These are phyloP conservation scores for Lathyrus tuberosus DNA, from an alignment of 306 rosid species.

Conservation along the genomic window DNA sequence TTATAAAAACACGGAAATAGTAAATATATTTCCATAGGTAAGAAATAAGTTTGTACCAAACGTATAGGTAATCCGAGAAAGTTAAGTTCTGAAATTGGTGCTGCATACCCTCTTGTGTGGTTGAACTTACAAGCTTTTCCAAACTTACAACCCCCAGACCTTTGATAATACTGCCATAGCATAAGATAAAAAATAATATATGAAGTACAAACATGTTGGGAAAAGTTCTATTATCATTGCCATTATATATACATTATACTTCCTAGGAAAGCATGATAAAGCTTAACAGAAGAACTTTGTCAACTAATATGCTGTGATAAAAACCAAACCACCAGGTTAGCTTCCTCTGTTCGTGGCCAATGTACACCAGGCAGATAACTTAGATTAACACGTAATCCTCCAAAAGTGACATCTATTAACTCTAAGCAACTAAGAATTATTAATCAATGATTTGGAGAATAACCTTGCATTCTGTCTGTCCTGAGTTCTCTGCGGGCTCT, in stretches of 20 bases:
- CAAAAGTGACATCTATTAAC: constrained; percentile 2
- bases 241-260: constrained; percentile 16
- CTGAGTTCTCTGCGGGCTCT: constrained; percentile 58
- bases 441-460: constrained; percentile 30
- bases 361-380: constrained; percentile 7
- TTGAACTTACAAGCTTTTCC: constrained; percentile 83
- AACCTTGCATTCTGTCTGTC: constrained; percentile 93
- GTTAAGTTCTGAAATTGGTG: constrained; percentile 62
- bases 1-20: constrained; percentile 14
- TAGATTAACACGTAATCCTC: constrained; percentile 18
- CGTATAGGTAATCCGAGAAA: constrained; percentile 94
- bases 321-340: constrained; percentile 8
- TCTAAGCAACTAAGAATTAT: constrained; percentile 9
- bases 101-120: constrained; percentile 58
- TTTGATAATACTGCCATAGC: constrained; percentile 74
- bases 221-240: constrained; percentile 13
- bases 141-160: constrained; percentile 86
- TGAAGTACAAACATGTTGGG: constrained; percentile 38
- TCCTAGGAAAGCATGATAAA: neutral
- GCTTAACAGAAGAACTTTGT: constrained; percentile 23
- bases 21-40: neutral
- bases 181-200: constrained; percentile 35
- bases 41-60: constrained; percentile 51
- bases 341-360: constrained; percentile 3
- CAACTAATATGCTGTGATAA: neutral